Evolutionary conservation across 2,329 filamentous ascomycete species (phyloP).

Genomic region (Magnaporthiopsis incrustans): DNA sequence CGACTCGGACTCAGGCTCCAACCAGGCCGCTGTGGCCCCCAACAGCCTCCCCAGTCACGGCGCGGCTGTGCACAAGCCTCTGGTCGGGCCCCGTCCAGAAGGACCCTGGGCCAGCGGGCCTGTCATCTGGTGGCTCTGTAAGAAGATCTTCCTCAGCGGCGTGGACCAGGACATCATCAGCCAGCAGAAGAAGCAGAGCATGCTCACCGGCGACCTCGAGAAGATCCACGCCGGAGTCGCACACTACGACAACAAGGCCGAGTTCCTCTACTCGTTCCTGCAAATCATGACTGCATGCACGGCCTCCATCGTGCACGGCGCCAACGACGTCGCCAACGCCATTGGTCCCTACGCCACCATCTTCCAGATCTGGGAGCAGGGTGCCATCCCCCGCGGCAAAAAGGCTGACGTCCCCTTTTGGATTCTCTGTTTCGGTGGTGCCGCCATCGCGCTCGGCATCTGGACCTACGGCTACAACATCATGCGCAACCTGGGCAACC

Average conservation of each 20-base stretch:
- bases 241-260: constrained; percentile 55
- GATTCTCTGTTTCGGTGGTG: constrained; percentile 38
- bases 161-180: constrained; percentile 33
- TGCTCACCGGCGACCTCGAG: constrained; percentile 43
- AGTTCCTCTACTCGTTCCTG: constrained; percentile 53
- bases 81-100: constrained; percentile 31
- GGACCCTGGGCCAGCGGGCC: constrained; percentile 33
- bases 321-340: constrained; percentile 57
- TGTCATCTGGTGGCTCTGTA: constrained; percentile 36
- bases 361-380: constrained; percentile 50
- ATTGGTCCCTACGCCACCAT: constrained; percentile 57
- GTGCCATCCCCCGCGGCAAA: constrained; percentile 26
- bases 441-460: constrained; percentile 39
- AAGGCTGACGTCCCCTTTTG: constrained; percentile 48
- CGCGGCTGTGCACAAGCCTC: constrained; percentile 12
- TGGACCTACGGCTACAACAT: constrained; percentile 57
- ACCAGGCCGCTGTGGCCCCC: constrained; percentile 16
- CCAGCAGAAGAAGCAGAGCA: constrained; percentile 26
- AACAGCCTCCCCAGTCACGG: constrained; percentile 7
- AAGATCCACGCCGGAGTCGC: constrained; percentile 47
- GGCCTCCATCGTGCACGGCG: constrained; percentile 57
- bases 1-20: constrained; percentile 12
- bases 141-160: constrained; percentile 39
- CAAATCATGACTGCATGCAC: constrained; percentile 54
- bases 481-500: constrained; percentile 51